These are phyloP conservation scores for Diaporthe ampelina DNA, from an alignment of 2,329 filamentous ascomycete species.

Conservation along the genomic window DNA sequence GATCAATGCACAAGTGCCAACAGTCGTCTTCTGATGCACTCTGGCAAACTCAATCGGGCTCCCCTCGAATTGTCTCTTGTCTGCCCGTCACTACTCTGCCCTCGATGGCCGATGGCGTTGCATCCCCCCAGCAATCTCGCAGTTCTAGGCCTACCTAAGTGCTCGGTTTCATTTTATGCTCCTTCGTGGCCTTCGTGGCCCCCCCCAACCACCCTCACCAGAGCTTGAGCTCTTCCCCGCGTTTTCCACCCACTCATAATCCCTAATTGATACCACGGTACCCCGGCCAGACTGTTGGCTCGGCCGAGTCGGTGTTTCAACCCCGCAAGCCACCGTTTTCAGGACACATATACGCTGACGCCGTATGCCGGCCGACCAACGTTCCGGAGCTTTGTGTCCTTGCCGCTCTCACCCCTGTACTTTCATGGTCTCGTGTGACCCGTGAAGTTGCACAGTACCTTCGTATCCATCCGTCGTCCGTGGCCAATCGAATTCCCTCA, in stretches of 20 bases:
- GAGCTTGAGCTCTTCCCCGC: conserved; percentile 27
- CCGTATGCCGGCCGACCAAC: neutral
- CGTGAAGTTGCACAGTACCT: neutral
- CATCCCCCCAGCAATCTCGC: conserved; percentile 6
- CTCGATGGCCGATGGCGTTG: conserved; percentile 25
- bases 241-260: neutral
- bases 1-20: conserved; percentile 17
- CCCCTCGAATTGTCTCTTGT: neutral
- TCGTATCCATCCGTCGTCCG: too few species aligned
- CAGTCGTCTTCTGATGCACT: conserved; percentile 13
- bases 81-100: neutral
- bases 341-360: neutral
- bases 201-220: neutral
- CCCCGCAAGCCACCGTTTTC: conserved; percentile 6
- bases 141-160: neutral
- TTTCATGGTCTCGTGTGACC: neutral
- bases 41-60: conserved; percentile 28
- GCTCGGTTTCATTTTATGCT: neutral
- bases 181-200: neutral
- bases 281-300: conserved; percentile 4
- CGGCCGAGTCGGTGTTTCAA: conserved; percentile 27
- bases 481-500: too few species aligned
- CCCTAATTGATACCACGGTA: neutral
- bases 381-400: conserved; percentile 1
- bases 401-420: neutral